Evolutionary conservation across 768 basidiomycete genomes (phyloP).

Genomic region (Boletus fagicola): DNA sequence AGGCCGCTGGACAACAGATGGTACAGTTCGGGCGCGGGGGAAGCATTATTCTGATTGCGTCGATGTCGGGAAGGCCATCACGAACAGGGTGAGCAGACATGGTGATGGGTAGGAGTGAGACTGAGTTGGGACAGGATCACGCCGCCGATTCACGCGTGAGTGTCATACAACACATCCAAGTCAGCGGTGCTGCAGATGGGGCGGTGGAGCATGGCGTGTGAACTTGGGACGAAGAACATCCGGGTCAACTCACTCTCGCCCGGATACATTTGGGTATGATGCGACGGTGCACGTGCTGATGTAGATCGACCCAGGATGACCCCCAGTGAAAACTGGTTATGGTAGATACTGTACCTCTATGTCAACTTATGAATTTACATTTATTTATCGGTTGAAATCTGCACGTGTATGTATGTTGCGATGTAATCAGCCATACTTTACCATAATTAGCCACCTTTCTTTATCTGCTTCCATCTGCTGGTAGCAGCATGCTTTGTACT

Average conservation of each 20-base stretch:
- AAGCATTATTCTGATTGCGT: conserved; percentile 58
- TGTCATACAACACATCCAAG: conserved; percentile 76
- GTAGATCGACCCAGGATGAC: background rate
- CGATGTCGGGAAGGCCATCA: conserved; percentile 66
- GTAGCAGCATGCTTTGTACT: no score
- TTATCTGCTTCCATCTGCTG: no score
- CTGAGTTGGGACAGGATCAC: conserved; percentile 44
- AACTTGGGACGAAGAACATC: conserved; percentile 63
- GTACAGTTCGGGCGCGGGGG: conserved; percentile 44
- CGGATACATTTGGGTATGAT: conserved; percentile 53
- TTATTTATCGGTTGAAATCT: no score
- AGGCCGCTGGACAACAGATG: conserved; percentile 62
- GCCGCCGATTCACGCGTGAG: conserved; percentile 73
- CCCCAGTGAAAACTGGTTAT: no score
- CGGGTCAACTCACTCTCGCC: conserved; percentile 77
- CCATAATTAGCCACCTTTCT: no score
- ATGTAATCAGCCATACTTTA: no score
- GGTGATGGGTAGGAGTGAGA: background rate
- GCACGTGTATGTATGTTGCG: no score
- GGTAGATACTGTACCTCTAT: no score
- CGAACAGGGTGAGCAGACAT: conserved; percentile 53
- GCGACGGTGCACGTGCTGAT: conserved; percentile 2
- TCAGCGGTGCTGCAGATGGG: conserved; percentile 78
- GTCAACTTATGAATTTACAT: no score
- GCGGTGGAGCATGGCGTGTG: conserved; percentile 80